phyloP scores from a whole-genome alignment of 169 alveolate species.

The Eimeria acervulina region DNA sequence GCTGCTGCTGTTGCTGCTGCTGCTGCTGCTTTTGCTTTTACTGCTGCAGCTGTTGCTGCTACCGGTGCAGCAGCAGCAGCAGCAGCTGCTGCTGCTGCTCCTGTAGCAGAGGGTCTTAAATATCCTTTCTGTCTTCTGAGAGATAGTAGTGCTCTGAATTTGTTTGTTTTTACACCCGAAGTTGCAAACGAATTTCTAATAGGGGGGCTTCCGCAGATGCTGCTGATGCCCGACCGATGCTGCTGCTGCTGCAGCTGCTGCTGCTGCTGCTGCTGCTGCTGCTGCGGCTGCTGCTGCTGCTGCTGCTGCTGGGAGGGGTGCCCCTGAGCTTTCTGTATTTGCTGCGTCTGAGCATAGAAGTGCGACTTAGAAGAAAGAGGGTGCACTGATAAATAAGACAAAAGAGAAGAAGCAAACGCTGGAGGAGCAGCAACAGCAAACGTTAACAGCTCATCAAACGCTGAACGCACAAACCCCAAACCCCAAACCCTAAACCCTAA shows the following conservation, averaged over 20 bases:
- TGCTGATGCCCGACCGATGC: background rate
- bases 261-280: conserved; percentile 69
- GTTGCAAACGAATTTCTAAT: background rate
- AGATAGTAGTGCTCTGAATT: background rate
- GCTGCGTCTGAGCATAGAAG: background rate
- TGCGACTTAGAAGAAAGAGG: conserved; percentile 20
- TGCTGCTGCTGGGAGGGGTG: background rate
- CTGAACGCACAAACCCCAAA: background rate
- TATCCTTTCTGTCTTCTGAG: background rate
- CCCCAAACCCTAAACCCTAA: conserved; percentile 30
- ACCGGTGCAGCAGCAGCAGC: conserved; percentile 31
- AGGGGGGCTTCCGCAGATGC: background rate
- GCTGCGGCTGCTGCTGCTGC: conserved; percentile 49
- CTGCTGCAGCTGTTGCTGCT: conserved; percentile 29
- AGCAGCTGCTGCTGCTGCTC: no score
- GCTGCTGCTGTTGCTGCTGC: background rate
- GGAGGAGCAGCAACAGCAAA: conserved; percentile 59
- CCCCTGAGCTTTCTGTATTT: background rate
- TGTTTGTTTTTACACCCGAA: background rate
- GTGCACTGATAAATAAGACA: conserved; percentile 7
- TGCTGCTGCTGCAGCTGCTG: conserved; percentile 42
- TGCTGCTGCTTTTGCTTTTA: background rate
- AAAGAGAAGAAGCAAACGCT: background rate
- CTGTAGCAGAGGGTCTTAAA: background rate
- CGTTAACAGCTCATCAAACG: conserved; percentile 52